Evolutionary conservation across 441 rosid genomes (phyloP).

Genomic region (Brassica hybrid): DNA sequence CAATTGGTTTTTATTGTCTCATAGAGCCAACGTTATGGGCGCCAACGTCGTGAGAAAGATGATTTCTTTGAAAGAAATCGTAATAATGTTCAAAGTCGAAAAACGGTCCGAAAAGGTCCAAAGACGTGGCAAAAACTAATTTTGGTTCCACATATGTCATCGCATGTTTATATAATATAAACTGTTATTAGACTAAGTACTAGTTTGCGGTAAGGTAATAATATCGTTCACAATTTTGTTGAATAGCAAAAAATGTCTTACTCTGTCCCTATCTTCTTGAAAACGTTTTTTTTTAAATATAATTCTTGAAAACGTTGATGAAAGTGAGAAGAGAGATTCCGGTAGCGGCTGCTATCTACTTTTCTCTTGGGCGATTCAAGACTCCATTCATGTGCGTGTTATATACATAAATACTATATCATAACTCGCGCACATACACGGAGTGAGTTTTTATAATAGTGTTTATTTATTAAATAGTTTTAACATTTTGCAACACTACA

Average conservation of each 20-base stretch:
- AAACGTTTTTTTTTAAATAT: neutral
- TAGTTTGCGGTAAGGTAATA: neutral
- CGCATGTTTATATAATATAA: neutral
- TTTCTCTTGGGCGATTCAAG: slow-evolving; percentile 21
- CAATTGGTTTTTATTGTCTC: too few relatives aligned
- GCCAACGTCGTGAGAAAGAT: too few relatives aligned
- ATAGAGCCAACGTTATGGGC: too few relatives aligned
- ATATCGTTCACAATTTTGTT: neutral
- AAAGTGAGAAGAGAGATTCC: slow-evolving; percentile 18
- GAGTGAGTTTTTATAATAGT: too few relatives aligned
- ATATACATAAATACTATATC: too few relatives aligned
- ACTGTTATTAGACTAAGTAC: neutral
- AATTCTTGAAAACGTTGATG: slow-evolving; percentile 6
- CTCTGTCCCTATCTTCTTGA: slow-evolving; percentile 1
- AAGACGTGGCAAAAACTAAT: too few relatives aligned
- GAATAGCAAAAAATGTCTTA: neutral
- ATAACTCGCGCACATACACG: too few relatives aligned
- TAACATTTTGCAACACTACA: too few relatives aligned
- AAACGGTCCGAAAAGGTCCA: too few relatives aligned
- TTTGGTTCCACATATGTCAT: neutral
- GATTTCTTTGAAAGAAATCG: too few relatives aligned
- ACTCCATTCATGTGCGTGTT: neutral
- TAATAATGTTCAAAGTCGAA: too few relatives aligned
- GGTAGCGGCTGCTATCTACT: slow-evolving; percentile 41
- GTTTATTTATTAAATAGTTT: too few relatives aligned